These are phyloP conservation scores for Neopestalotiopsis rosae DNA, from an alignment of 2,329 filamentous ascomycete genomes.

Conservation along the genomic window DNA sequence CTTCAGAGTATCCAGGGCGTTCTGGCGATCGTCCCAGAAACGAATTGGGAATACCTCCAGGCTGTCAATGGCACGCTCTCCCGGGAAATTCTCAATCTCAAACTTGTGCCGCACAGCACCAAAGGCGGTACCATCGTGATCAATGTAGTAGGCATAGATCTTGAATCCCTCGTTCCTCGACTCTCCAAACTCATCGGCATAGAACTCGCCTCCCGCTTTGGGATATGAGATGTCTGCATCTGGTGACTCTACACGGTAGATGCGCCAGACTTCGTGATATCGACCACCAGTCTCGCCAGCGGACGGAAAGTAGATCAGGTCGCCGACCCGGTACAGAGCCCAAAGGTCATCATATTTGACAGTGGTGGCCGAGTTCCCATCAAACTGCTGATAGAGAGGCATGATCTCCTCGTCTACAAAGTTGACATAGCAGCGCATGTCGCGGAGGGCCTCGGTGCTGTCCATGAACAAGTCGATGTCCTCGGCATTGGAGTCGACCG, in stretches of 20 bases:
- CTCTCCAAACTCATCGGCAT: constrained; percentile 38
- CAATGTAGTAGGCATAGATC: constrained; percentile 47
- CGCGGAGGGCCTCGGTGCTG: constrained; percentile 42
- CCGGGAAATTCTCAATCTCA: constrained; percentile 41
- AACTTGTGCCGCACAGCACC: constrained; percentile 45
- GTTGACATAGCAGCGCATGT: constrained; percentile 49
- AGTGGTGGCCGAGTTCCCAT: constrained; percentile 25
- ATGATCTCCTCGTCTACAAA: constrained; percentile 50
- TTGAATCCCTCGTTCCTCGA: constrained; percentile 36
- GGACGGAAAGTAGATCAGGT: constrained; percentile 46
- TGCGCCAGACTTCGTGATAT: constrained; percentile 45
- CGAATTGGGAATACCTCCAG: constrained; percentile 46
- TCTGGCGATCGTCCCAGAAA: constrained; percentile 40
- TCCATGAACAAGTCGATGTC: constrained; percentile 44
- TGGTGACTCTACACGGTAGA: constrained; percentile 40
- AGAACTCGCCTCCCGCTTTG: constrained; percentile 40
- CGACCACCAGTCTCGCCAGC: constrained; percentile 38
- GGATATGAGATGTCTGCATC: constrained; percentile 36
- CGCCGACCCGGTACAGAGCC: constrained; percentile 45
- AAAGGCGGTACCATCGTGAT: constrained; percentile 45
- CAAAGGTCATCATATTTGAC: constrained; percentile 47
- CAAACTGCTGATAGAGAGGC: constrained; percentile 37
- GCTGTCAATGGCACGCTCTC: constrained; percentile 43
- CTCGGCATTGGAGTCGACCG: constrained; percentile 43
- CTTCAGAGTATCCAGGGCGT: constrained; percentile 39